A percentile compares a stretch with the other conserved stretches of the same genome.
Conservation (phyloP, 805 yeast species). For the Yamadazyma akitaensis region DNA sequence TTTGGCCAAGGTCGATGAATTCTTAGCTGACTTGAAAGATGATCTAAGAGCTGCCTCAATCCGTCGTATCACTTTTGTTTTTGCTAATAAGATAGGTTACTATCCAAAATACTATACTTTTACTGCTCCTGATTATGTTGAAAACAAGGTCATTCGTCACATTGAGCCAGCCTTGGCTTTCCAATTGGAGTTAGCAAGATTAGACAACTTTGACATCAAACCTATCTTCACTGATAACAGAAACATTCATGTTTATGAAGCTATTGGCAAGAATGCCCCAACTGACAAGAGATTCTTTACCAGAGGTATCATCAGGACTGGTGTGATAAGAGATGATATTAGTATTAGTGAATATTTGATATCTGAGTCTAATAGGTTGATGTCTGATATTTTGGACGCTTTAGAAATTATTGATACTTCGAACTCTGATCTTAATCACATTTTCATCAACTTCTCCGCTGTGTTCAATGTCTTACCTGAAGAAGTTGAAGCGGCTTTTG, state of each 20-base stretch:
- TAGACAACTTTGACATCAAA: conserved; percentile 91
- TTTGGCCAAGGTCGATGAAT: conserved; percentile 57
- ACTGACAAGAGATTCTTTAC: conserved; percentile 95
- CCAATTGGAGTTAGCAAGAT: conserved; percentile 92
- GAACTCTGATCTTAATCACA: conserved; percentile 94
- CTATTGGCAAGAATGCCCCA: conserved; percentile 88
- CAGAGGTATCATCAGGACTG: conserved; percentile 96
- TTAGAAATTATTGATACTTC: conserved; percentile 91
- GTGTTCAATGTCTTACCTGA: conserved; percentile 91
- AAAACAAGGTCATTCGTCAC: conserved; percentile 93
- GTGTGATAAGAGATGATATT: conserved; percentile 88
- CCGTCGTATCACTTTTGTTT: conserved; percentile 90
- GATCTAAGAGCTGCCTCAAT: conserved; percentile 69
- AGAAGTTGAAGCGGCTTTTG: conserved; percentile 96
- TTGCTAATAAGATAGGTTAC: conserved; percentile 78
- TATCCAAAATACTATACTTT: conserved; percentile 96
- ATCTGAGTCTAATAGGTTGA: conserved; percentile 93
- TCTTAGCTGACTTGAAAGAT: conserved; percentile 63
- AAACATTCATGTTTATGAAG: conserved; percentile 96
- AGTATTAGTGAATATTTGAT: conserved; percentile 91
- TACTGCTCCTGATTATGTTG: conserved; percentile 80
- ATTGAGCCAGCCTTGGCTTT: conserved; percentile 97
- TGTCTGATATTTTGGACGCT: conserved; percentile 94
- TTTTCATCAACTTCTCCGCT: conserved; percentile 94
- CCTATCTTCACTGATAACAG: conserved; percentile 96